A percentile compares a stretch with the other conserved stretches of the same genome.
Conservation (phyloP, 202 grass and related monocot genomes). For the Schoenoplectus tabernaemontani region DNA sequence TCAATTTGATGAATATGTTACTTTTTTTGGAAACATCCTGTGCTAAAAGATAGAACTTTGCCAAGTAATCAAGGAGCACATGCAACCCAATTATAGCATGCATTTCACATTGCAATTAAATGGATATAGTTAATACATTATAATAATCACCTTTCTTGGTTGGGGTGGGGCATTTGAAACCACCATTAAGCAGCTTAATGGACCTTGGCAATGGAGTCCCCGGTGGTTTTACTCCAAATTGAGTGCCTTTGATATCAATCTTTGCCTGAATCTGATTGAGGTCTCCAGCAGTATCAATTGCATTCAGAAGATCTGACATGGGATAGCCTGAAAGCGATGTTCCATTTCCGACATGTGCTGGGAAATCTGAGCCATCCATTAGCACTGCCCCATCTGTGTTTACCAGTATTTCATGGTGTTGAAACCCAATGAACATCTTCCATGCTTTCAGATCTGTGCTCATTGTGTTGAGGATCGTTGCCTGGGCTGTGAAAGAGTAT, state of each 20-base stretch:
- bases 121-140: not conserved
- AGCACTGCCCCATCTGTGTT: constrained; percentile 49
- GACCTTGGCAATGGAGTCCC: constrained; percentile 67
- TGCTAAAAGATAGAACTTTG: not conserved
- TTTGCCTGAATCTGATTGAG: constrained; percentile 49
- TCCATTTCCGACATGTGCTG: constrained; percentile 56
- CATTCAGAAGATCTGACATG: constrained; percentile 59
- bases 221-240: constrained; percentile 80
- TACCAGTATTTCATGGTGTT: constrained; percentile 73
- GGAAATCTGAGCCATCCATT: constrained; percentile 46
- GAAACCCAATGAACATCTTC: constrained; percentile 86
- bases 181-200: constrained; percentile 60
- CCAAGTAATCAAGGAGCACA: not conserved
- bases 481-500: constrained; percentile 69
- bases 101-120: not conserved
- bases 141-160: constrained; percentile 37
- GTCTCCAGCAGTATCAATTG: constrained; percentile 85
- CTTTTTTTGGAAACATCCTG: not conserved
- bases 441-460: constrained; percentile 61
- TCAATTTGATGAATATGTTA: not conserved
- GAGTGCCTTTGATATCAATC: constrained; percentile 71
- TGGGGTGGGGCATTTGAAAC: constrained; percentile 56
- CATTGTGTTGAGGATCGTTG: constrained; percentile 68
- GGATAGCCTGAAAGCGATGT: constrained; percentile 53
- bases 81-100: not conserved